A percentile compares a stretch with the other conserved stretches of the same genome.
Evolutionary conservation across 108 stramenopile species (phyloP).

Genomic region (Skeletonema marinoi): DNA sequence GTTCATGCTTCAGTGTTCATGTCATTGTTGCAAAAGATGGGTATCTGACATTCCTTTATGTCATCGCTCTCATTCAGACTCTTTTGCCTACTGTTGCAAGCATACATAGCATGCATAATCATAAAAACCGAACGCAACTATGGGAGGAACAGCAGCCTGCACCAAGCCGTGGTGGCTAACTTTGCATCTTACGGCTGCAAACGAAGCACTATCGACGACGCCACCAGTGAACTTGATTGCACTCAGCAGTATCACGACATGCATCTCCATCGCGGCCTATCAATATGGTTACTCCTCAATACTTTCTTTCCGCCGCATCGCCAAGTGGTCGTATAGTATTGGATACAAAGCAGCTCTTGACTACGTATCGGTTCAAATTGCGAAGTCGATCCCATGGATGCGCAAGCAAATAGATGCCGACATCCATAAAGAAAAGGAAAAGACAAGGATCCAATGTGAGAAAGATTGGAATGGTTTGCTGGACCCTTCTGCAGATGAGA

Average conservation of each 20-base stretch:
- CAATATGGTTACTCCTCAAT: constrained; percentile 6
- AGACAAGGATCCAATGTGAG: neutral
- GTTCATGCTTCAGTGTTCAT: too few species aligned
- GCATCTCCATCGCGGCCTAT: constrained; percentile 6
- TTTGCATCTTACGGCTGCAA: neutral
- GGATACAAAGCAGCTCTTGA: neutral
- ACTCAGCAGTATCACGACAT: neutral
- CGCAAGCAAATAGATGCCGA: constrained; percentile 5
- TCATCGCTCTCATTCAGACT: too few species aligned
- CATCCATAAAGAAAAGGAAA: neutral
- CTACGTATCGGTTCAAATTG: constrained; percentile 9
- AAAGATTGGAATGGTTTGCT: constrained; percentile 19
- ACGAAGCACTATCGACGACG: neutral
- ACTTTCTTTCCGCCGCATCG: neutral
- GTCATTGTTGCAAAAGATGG: too few species aligned
- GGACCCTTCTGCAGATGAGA: constrained; percentile 7
- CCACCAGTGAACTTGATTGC: constrained; percentile 4
- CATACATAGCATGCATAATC: too few species aligned
- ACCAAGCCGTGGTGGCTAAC: neutral
- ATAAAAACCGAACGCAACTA: too few species aligned
- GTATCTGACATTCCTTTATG: too few species aligned
- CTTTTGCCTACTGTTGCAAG: too few species aligned
- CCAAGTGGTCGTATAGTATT: constrained; percentile 6
- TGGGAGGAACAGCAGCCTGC: neutral
- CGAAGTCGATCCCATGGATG: constrained; percentile 21